These are phyloP conservation scores for Hsuehochloa calcarea DNA, from an alignment of 176 grass and related monocot genomes.

Conservation along the genomic window DNA sequence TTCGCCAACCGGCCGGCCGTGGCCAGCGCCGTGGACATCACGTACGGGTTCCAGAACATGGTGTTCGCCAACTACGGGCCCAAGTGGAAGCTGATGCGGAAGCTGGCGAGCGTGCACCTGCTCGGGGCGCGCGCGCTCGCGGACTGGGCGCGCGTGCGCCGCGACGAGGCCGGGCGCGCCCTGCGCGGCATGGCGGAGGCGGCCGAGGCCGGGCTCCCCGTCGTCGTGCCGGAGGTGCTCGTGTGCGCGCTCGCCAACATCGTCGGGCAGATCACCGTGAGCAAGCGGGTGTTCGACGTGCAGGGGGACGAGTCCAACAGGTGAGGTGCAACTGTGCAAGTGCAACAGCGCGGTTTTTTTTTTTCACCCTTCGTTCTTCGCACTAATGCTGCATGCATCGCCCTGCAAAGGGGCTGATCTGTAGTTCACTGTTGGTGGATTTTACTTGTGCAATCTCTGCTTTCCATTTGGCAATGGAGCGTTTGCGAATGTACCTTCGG, in stretches of 20 bases:
- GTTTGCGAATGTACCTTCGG: too few species aligned
- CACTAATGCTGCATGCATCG: too few species aligned
- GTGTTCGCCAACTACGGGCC: conserved; percentile 75
- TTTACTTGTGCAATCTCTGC: too few species aligned
- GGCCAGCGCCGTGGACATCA: conserved; percentile 67
- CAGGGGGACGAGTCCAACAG: conserved; percentile 72
- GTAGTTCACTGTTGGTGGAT: too few species aligned
- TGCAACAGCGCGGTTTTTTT: too few species aligned
- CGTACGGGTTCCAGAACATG: conserved; percentile 78
- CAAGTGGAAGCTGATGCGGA: conserved; percentile 87
- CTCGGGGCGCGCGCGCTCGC: conserved; percentile 61
- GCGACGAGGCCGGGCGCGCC: conserved; percentile 44
- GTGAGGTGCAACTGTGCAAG: background rate
- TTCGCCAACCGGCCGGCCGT: conserved; percentile 68
- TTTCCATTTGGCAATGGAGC: too few species aligned
- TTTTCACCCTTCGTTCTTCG: too few species aligned
- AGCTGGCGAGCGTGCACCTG: conserved; percentile 77
- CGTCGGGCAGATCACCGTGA: conserved; percentile 73
- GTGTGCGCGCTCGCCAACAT: conserved; percentile 85
- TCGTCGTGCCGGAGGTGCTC: conserved; percentile 71
- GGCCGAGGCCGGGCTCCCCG: background rate
- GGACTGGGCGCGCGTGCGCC: conserved; percentile 64
- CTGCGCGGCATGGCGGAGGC: conserved; percentile 38
- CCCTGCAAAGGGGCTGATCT: too few species aligned
- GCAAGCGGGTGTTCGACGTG: conserved; percentile 69